Percentiles rank a stretch among this genome's conserved stretches.
phyloP scores from a whole-genome alignment of 2,329 filamentous ascomycete species.

The Tolypocladium guangdongense region DNA sequence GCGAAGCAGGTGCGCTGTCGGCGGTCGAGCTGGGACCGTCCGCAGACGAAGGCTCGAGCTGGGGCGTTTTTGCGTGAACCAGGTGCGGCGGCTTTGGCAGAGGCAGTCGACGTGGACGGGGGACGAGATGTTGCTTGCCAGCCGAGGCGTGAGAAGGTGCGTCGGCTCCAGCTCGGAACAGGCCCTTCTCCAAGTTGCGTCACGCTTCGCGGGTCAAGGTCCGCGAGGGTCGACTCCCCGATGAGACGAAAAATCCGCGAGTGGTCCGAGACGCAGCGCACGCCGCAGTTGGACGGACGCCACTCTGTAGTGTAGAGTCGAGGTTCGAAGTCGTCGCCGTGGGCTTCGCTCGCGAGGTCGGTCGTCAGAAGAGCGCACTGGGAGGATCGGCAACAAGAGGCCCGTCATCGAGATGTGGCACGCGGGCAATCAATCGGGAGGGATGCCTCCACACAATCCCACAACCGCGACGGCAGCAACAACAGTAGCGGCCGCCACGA shows the following conservation, averaged over 20 bases:
- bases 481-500: background rate
- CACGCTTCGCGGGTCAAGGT: background rate
- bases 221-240: background rate
- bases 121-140: background rate
- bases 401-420: background rate
- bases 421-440: background rate
- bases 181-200: background rate
- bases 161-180: background rate
- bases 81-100: background rate
- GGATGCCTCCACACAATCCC: background rate
- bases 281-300: background rate
- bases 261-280: background rate
- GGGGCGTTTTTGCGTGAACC: background rate
- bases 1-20: background rate
- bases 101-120: background rate
- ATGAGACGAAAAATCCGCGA: background rate
- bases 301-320: background rate
- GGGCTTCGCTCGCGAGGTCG: background rate
- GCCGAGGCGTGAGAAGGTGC: background rate
- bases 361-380: background rate
- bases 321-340: background rate
- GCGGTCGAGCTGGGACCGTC: background rate
- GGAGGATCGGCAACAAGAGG: background rate
- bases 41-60: background rate
- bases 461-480: background rate